phyloP scores from a whole-genome alignment of 768 basidiomycete species.

The Neoboletus magnificus region DNA sequence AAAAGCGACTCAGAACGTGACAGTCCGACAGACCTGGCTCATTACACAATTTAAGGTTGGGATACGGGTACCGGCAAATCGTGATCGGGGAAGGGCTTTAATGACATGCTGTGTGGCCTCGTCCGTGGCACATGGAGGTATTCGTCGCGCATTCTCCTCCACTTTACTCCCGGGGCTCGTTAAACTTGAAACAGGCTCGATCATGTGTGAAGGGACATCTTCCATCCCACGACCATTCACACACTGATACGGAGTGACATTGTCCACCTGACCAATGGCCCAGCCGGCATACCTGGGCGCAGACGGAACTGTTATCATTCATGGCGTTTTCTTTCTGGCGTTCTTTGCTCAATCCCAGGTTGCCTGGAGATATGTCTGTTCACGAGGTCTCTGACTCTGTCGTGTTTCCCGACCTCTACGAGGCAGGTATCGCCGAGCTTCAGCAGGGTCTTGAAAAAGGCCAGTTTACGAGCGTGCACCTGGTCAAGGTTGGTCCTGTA shows the following conservation, averaged over 20 bases:
- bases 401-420: slow-evolving; percentile 56
- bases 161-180: not conserved
- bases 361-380: slow-evolving; percentile 14
- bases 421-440: slow-evolving; percentile 55
- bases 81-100: no score
- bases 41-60: not conserved
- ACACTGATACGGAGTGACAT: not conserved
- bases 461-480: slow-evolving; percentile 57
- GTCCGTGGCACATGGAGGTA: not conserved
- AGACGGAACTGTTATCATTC: not conserved
- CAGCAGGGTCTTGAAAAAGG: slow-evolving; percentile 50
- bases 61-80: not conserved
- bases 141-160: not conserved
- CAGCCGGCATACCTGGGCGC: not conserved
- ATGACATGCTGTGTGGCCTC: not conserved
- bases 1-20: no score
- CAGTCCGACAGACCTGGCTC: no score
- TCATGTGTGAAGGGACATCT: not conserved
- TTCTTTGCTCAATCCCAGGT: slow-evolving; percentile 1
- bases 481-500: slow-evolving; percentile 47
- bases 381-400: not conserved
- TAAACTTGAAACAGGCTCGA: not conserved
- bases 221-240: not conserved
- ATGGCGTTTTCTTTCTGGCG: slow-evolving; percentile 4
- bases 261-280: not conserved